These are phyloP conservation scores for Rhizophlyctis rosea DNA, from an alignment of 192 early-diverging fungal species.

Conservation along the genomic window DNA sequence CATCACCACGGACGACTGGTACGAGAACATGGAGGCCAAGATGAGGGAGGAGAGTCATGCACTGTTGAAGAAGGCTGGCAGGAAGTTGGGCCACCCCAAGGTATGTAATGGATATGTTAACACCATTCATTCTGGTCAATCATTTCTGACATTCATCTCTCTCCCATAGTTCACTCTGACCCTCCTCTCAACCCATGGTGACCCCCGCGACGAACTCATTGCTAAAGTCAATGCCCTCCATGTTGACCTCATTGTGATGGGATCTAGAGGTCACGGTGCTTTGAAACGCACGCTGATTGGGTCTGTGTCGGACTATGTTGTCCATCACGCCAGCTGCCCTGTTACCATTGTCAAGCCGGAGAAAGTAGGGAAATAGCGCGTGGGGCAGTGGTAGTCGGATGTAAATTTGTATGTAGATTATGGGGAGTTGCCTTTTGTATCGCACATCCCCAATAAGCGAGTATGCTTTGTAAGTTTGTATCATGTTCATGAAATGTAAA, in stretches of 20 bases:
- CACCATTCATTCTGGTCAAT: not conserved
- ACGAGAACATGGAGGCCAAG: not conserved
- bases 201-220: slow-evolving; percentile 30
- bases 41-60: not conserved
- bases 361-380: too few relatives aligned
- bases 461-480: too few relatives aligned
- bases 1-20: too few relatives aligned
- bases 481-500: too few relatives aligned
- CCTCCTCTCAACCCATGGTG: slow-evolving; percentile 32
- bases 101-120: not conserved
- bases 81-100: slow-evolving; percentile 2
- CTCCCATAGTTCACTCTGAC: not conserved
- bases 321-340: slow-evolving; percentile 32
- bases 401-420: too few relatives aligned
- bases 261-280: slow-evolving; percentile 10
- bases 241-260: slow-evolving; percentile 16
- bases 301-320: slow-evolving; percentile 38
- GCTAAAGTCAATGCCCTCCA: slow-evolving; percentile 23
- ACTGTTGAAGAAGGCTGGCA: not conserved
- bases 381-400: too few relatives aligned
- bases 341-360: too few relatives aligned
- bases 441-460: too few relatives aligned
- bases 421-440: too few relatives aligned
- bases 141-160: not conserved
- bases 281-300: slow-evolving; percentile 26